Conservation (phyloP, 345 rosid genomes). For the Lenwebbia sp. region DNA sequence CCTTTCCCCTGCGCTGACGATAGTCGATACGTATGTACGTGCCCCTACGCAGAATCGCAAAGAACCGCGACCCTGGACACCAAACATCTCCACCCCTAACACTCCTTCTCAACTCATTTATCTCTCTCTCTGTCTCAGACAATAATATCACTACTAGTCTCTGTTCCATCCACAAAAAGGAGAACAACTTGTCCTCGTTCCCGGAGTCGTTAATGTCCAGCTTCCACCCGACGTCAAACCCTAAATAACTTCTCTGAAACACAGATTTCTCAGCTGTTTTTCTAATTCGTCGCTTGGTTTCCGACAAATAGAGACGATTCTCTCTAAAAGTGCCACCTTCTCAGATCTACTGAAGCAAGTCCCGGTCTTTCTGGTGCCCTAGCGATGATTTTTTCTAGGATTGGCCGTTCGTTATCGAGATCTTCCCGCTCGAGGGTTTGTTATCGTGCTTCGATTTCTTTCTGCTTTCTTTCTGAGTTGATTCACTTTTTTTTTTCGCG, state of each 20-base stretch:
- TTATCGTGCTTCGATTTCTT: neutral
- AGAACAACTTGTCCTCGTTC: neutral
- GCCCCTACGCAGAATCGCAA: neutral
- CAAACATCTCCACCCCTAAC: neutral
- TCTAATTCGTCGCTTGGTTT: neutral
- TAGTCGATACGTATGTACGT: neutral
- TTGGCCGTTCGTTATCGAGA: constrained; percentile 36
- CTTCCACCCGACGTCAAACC: neutral
- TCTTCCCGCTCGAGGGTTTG: constrained; percentile 44
- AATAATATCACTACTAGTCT: neutral
- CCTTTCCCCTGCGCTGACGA: neutral
- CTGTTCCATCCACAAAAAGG: neutral
- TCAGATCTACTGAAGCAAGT: neutral
- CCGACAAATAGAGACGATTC: neutral
- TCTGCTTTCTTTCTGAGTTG: neutral
- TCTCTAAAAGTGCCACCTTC: neutral
- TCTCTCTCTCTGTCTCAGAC: neutral
- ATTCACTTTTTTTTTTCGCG: neutral
- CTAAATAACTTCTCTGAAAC: neutral
- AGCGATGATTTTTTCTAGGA: constrained; percentile 55
- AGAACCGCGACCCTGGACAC: neutral
- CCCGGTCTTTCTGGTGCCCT: neutral
- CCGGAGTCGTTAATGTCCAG: neutral
- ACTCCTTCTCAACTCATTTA: neutral
- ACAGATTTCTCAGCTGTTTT: neutral